Percentiles rank a stretch among this genome's conserved stretches.
phyloP scores from a whole-genome alignment of 225 moss, liverwort and hornwort species.

The Pseudisothecium myosuroides region DNA sequence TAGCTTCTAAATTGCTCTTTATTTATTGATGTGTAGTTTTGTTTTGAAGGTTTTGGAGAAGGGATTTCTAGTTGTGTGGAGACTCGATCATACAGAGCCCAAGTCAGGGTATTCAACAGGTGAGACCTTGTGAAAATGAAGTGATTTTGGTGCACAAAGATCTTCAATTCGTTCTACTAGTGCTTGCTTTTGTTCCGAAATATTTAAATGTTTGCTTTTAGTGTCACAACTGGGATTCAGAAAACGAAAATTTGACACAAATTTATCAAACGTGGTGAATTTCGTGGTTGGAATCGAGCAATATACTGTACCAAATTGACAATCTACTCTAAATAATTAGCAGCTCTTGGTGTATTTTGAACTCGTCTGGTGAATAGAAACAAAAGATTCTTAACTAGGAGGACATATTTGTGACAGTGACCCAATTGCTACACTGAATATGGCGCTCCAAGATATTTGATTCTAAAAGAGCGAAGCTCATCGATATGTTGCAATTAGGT shows the following conservation, averaged over 20 bases:
- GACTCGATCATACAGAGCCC: not conserved
- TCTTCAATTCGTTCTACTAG: not conserved
- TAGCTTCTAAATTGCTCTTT: not conserved
- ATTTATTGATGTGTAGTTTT: not conserved
- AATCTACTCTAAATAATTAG: not conserved
- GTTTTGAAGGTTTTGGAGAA: not conserved
- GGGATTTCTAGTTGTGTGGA: not conserved
- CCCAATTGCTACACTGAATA: not conserved
- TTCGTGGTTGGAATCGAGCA: not conserved
- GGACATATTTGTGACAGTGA: not conserved
- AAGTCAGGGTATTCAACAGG: not conserved
- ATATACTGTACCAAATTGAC: not conserved
- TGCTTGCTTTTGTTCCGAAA: not conserved
- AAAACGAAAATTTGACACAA: not conserved
- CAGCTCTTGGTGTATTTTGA: not conserved
- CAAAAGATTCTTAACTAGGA: not conserved
- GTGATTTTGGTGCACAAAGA: not conserved
- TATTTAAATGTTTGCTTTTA: not conserved
- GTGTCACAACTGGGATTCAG: not conserved
- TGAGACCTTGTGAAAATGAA: not conserved
- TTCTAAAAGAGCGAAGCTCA: not conserved
- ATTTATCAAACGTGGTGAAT: not conserved
- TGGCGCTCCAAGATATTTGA: not conserved
- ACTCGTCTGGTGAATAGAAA: not conserved
- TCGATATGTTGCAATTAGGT: not conserved